phyloP scores from a whole-genome alignment of 352 stramenopile genomes.

The Phytophthora capsici region DNA sequence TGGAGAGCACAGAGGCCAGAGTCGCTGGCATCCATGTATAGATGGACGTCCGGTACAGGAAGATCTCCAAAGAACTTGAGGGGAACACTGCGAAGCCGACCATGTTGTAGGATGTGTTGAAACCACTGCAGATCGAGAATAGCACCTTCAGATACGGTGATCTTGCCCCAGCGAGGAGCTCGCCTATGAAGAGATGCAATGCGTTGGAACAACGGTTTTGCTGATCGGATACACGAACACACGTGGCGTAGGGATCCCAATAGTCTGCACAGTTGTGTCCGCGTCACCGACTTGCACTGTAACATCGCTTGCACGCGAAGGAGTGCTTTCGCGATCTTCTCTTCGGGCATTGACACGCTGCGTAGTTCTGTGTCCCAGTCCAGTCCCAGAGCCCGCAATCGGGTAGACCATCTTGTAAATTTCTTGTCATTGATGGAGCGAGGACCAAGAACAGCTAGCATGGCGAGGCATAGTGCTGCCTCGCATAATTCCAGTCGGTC shows the following conservation, averaged over 20 bases:
- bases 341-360: neutral
- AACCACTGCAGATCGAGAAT: neutral
- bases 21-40: constrained; percentile 15
- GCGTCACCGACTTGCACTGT: neutral
- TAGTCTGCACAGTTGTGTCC: neutral
- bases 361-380: neutral
- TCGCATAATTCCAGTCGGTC: neutral
- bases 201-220: constrained; percentile 8
- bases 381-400: neutral
- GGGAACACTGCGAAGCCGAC: neutral
- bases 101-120: neutral
- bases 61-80: neutral
- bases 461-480: neutral
- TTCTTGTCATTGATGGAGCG: neutral
- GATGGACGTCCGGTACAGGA: neutral
- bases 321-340: constrained; percentile 8
- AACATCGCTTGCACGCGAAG: neutral
- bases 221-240: neutral
- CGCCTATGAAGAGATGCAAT: neutral
- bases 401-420: neutral
- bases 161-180: neutral
- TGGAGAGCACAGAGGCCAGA: constrained; percentile 6
- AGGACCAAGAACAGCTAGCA: neutral
- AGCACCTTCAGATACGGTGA: neutral
- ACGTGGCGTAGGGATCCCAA: constrained; percentile 10